Evolutionary conservation across 2,329 filamentous ascomycete genomes (phyloP), one percentile per base, ranked within the genome.

Genomic region (Ascochyta viciae-villosae): DNA sequence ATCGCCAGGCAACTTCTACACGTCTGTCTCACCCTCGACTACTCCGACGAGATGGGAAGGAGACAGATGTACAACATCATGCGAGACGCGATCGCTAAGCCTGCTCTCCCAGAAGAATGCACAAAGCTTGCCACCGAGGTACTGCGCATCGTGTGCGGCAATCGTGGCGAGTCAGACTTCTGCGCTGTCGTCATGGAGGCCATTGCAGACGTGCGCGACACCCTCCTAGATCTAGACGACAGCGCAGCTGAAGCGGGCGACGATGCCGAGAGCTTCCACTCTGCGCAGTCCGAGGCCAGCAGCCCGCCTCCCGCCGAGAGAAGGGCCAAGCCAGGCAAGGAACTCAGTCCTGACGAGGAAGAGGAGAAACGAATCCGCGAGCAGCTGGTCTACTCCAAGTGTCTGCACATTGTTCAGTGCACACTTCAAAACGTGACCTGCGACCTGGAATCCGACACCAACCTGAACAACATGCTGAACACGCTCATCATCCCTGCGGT

Each of bases 301-400:
- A 84, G 86, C 23, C 60, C 58, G 31, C 59, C 46, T 85, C 87
- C 48, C 83, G 81, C 50, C 87, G 29, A 31, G 27, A 84, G 38
- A 42, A 60, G 45, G 16, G 33, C 54, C 60, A 55, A 77, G 66
- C 41, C 62, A 50, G 51, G 74, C 66, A 64, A 79, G 76, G 43
- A 77, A 68, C 60, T 79, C 75, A 60, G 76, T 73, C 37, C 77
- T 66, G 68, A 81, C 83, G 86, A 64, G 44, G 83, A 86, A 48
- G 84, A 86, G 63, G 82, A 82, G 42, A 96, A 93, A 78, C 91
- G 90, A 1, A 87, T 97, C 63, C 88, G 87, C 63, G 92, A 97
- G 77, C 95, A 97, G 71, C 88, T 97, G 81, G 90, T 98, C 74
- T 98, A 98, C 80, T 93, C 97, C 86, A 98, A 98, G 78, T 98